Evolutionary conservation across 2,329 filamentous ascomycete genomes (phyloP), one percentile per base, ranked within the genome.

Genomic region (Leptographium radiaticola): DNA sequence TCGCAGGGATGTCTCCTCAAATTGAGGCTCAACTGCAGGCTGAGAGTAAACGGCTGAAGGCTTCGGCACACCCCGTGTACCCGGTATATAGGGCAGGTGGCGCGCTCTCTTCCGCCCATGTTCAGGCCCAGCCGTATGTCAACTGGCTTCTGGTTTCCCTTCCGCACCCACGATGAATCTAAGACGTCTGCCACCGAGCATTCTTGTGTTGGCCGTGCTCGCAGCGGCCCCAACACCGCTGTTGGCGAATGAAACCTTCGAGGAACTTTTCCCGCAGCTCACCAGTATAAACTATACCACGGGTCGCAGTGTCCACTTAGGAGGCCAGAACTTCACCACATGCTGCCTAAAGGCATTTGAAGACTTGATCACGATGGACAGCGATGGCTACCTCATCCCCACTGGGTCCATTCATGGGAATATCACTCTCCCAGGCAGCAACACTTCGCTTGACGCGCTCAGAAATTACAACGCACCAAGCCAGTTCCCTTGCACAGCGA

Each of bases 281-380:
- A 42, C 53, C 4, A 38, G 53, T n/a, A 45, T 48, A 25, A 7
- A 44, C 51, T 52, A 46, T 5, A 49, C 56, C 1, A 49, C 40
- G 13, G 52, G 11, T 15, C 10, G 44, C 15, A 51, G 51, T 12
- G 48, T 52, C 2, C 30, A 16, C 6, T 33, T 59, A 9, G 62
- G 62, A 38, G 55, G 58, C 6, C 63, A 63, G 7, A 62, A 64
- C 42, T 61, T 61, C 43, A 63, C 61, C 4, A 59, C 57, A 15
- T 64, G 62, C 57, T 64, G 62, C 43, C 49, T 62, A n/a, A 57
- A 59, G 39, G 62, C 62, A 20, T 36, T 64, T 46, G 56, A 56
- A 30, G 55, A 59, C 2, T 53, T 57, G 20, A 48, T 64, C 44
- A 49, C 51, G 7, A 43, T 62, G 39, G 53, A 46, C 10, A 56